Conservation (phyloP, 2,329 filamentous ascomycete species). For the Aciculosporium take region DNA sequence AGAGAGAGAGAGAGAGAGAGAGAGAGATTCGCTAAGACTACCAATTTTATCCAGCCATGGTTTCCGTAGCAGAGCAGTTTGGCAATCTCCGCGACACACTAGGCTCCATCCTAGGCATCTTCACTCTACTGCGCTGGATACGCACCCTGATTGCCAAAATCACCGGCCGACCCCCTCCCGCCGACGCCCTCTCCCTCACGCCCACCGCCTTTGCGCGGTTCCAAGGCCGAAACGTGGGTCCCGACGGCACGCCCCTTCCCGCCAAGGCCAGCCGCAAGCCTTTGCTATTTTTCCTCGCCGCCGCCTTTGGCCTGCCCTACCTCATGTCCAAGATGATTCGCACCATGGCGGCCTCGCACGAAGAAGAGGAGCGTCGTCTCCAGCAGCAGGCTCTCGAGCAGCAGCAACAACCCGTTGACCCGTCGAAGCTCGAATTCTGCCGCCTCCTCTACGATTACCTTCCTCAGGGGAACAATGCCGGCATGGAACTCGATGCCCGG, state of each 20-base stretch:
- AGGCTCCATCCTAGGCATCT: constrained; percentile 87
- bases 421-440: constrained; percentile 90
- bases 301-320: constrained; percentile 90
- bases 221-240: constrained; percentile 47
- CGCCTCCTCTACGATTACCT: constrained; percentile 88
- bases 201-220: constrained; percentile 86
- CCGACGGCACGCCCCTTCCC: constrained; percentile 50
- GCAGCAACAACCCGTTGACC: constrained; percentile 53
- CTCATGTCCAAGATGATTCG: constrained; percentile 94
- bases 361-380: constrained; percentile 58
- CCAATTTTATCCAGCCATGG: constrained; percentile 55
- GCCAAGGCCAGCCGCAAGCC: constrained; percentile 82
- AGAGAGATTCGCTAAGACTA: neutral
- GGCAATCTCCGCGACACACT: constrained; percentile 85
- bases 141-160: constrained; percentile 82
- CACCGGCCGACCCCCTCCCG: constrained; percentile 80
- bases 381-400: constrained; percentile 36
- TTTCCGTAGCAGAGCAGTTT: constrained; percentile 95
- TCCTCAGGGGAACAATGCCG: constrained; percentile 49
- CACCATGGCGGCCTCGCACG: constrained; percentile 66
- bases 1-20: neutral
- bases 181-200: constrained; percentile 73
- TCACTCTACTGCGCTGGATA: constrained; percentile 89
- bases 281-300: constrained; percentile 86
- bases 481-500: constrained; percentile 76